Conservation (phyloP, 805 yeast species). For the Brettanomyces nanus region DNA sequence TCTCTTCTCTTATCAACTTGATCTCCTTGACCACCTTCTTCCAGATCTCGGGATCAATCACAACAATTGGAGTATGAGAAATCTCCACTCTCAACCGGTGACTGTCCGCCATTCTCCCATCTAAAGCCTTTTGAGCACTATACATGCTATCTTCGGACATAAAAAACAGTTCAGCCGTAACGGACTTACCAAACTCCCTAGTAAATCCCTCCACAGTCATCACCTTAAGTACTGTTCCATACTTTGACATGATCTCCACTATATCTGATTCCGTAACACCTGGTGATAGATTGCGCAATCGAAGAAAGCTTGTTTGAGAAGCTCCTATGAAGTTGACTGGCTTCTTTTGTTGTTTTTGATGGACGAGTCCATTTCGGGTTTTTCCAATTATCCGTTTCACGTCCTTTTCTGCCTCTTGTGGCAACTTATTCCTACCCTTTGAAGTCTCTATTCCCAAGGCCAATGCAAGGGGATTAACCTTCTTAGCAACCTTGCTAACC, state of each 20-base stretch:
- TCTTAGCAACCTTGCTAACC: background rate
- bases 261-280: constrained; percentile 26
- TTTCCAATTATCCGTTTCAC: background rate
- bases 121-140: constrained; percentile 6
- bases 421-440: background rate
- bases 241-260: constrained; percentile 14
- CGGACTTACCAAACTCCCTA: constrained; percentile 1
- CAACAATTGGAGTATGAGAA: constrained; percentile 6
- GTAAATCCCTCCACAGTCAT: constrained; percentile 2
- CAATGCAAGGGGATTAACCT: constrained; percentile 5
- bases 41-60: constrained; percentile 9
- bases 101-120: constrained; percentile 12
- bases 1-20: constrained; percentile 2
- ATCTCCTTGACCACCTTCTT: constrained; percentile 7
- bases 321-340: constrained; percentile 15
- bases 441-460: constrained; percentile 3
- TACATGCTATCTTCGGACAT: constrained; percentile 6
- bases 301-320: constrained; percentile 17
- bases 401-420: background rate
- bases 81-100: constrained; percentile 7
- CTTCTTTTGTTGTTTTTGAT: background rate
- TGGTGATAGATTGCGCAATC: constrained; percentile 23
- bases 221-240: constrained; percentile 16
- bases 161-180: constrained; percentile 14
- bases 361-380: background rate